Evolutionary conservation across 176 grass and related monocot species (phyloP), one percentile per base, ranked within the genome.

Genomic region (Aegilops speltoides): DNA sequence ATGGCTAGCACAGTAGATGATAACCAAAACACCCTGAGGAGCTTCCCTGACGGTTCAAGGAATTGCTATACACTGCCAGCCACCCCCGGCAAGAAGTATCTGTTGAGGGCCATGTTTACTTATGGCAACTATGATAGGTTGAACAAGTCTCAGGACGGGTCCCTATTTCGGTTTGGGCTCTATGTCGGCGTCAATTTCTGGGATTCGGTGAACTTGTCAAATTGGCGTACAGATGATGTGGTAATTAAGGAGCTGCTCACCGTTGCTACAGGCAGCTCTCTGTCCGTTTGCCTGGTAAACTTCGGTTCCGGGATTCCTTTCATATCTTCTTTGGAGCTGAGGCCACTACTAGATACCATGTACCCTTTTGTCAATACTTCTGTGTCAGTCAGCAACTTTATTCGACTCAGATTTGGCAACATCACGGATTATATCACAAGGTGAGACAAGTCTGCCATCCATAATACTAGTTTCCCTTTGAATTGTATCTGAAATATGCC

Each of bases 221-320:
- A 56, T 0, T 26, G 0, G 0, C 0, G 0, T 26, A 1, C 72
- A 23, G 0, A 6, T 0, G 0, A 1, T 0, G 26, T 17, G 2
- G 0, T 16, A 1, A 10, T 1, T n/a, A 80, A 38, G 13, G 87
- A 89, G 28, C 56, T 37, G 5, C 2, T 87, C 56, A 64, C 24
- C 0, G 4, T 81, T 28, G 37, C 85, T 33, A 3, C 11, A 0
- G 67, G 34, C 32, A 26, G 56, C 34, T 52, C 8, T 9, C 2
- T 68, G 3, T 88, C 69, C 0, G 79, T 86, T 5, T 86, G 84
- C n/a, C 40, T 86, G 43, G 9, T 86, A 34, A 79, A 86, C 28
- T 17, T 79, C 0, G 84, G 59, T 7, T 67, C 10, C 3, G 84
- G 84, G 19, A 69, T 0, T 68, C 74, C 84, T 5, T 86, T 78